Evolutionary conservation across 2,329 filamentous ascomycete genomes (phyloP), one percentile per base, ranked within the genome.

Genomic region (Fusarium newnesense): DNA sequence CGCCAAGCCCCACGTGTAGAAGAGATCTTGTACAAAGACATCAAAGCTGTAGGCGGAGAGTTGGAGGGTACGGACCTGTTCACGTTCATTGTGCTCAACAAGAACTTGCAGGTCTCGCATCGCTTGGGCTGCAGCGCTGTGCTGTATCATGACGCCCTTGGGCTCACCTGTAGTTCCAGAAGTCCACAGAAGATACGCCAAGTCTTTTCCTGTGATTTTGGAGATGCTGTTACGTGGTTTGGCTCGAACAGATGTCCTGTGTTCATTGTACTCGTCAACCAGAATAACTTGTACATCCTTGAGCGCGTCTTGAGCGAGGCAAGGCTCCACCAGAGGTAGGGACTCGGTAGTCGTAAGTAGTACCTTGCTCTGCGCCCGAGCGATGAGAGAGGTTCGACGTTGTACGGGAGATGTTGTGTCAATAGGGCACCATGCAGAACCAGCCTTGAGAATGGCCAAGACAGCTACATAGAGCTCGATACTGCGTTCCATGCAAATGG

Each of bases 91-190:
- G 9, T 72, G 69, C 5, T 72, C 69, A 1, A 72, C 69, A 4
- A 64, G 69, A 4, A 72, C 40, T 47, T 72, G 69, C 1, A 72
- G 43, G 16, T 72, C 69, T 0, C 64, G 49, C 69, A 72, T 72
- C 2, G 69, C 69, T 30, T 69, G 39, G 1, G 69, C 54, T 0
- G 69, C 69, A 4, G 69, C 69, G 3, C 47, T 56, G 32, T 72
- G 69, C 10, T 72, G 69, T 3, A 72, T 60, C 69, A 72, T 72
- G 4, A 72, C 69, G 9, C 69, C 69, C 32, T 72, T 72, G 12
- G 69, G 69, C 5, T 72, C 64, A 2, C 69, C 69, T 0, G 69
- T 72, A 0, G 69, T 72, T 9, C 69, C 69, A 2, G 69, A 72
- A 7, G 69, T 72, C 69, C 69, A 72, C 0, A 72, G 30, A 1